Base-by-base conservation (phyloP, 2,329 filamentous ascomycete genomes). In the Fusarium sp. region DNA sequence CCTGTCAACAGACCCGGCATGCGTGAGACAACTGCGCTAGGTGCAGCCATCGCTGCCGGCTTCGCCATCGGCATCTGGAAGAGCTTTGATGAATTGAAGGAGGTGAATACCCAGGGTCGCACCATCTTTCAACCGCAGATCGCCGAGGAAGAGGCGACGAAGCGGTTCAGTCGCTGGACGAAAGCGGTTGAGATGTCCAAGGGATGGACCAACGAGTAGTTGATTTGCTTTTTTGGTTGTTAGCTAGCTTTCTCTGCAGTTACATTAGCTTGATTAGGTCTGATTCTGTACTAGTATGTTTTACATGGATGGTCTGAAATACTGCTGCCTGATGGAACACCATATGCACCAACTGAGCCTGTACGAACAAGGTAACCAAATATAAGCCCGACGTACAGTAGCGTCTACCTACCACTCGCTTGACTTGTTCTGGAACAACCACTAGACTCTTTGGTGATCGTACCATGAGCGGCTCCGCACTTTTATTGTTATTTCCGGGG, bases 1-100 rank as follows among this genome's bases (percentile, higher is more conserved):
- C 92, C 93, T 48, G 91, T 96, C 71, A 89, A 93, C 80, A 89
- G 94, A 44, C 93, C 94, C 8, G 87, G 89, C 61, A 96, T 96
- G 94, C 90, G 93, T 72, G 94, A 96, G 83, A 95, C 93, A 6
- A 96, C 94, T 8, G 92, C 93, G 2, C 87, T 96, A 8, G 94
- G 93, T 38, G 93, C 94, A 36, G 94, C 93, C 48, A 95, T 96
- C 70, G 93, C 94, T 12, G 93, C 94, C 28, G 94, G 92, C n/a
- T 90, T 95, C 74, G 93, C 93, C 8, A 89, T 92, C 11, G 90
- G 87, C 54, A 87, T 95, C 17, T 96, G 93, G 93, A 90, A 92
- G 78, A 88, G 89, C 71, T 92, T 94, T 72, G 88, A 90, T 54
- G 92, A 95, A 77, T 83, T 95, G 52, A 90, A 90, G 79, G 85